Conservation (phyloP, 2,329 filamentous ascomycete genomes). For the Hypoxylon sp. region DNA sequence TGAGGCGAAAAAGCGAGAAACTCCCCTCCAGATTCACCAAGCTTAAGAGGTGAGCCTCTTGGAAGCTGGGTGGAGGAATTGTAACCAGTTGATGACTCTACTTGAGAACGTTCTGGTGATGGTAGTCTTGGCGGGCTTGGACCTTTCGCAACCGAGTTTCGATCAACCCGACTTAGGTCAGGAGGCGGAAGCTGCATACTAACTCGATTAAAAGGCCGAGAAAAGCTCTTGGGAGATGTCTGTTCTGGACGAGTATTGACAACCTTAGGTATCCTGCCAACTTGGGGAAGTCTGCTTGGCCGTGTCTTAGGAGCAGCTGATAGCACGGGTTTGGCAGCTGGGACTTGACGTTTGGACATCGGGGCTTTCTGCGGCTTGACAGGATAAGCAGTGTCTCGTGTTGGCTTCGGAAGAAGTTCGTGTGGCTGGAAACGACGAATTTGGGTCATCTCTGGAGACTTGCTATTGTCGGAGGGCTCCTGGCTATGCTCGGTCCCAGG, state of each 20-base stretch:
- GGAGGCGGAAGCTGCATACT: slow-evolving; percentile 58
- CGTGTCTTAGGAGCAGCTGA: slow-evolving; percentile 44
- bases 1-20: slow-evolving; percentile 80
- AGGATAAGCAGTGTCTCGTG: slow-evolving; percentile 1
- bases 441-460: slow-evolving; percentile 20
- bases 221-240: slow-evolving; percentile 83
- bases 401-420: neutral
- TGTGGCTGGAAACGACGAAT: slow-evolving; percentile 11
- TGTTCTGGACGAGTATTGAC: slow-evolving; percentile 75
- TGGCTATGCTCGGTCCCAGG: slow-evolving; percentile 23
- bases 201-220: slow-evolving; percentile 77
- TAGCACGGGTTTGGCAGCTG: slow-evolving; percentile 1
- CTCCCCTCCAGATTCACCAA: slow-evolving; percentile 59
- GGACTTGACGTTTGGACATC: slow-evolving; percentile 13
- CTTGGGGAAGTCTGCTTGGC: slow-evolving; percentile 78
- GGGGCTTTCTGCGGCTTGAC: slow-evolving; percentile 12
- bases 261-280: slow-evolving; percentile 88
- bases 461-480: slow-evolving; percentile 38
- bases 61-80: slow-evolving; percentile 49
- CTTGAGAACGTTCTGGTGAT: slow-evolving; percentile 55
- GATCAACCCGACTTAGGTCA: slow-evolving; percentile 47
- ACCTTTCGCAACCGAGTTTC: slow-evolving; percentile 61
- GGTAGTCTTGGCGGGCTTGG: slow-evolving; percentile 58
- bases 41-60: slow-evolving; percentile 49
- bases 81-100: slow-evolving; percentile 52